These are phyloP conservation scores for Boletus reticuloceps DNA, from an alignment of 768 basidiomycete species.

Conservation along the genomic window DNA sequence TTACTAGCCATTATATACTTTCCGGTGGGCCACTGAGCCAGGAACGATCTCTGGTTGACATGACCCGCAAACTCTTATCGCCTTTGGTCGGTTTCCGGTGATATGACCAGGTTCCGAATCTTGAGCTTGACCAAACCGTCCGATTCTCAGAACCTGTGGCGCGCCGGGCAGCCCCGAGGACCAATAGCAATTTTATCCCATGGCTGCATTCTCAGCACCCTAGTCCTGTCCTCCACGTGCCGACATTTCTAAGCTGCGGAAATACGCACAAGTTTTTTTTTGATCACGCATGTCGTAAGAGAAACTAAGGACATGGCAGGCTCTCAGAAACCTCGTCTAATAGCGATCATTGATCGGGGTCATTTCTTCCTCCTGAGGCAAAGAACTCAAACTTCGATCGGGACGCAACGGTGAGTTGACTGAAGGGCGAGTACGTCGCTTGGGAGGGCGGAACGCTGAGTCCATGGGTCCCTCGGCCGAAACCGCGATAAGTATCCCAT, in stretches of 20 bases:
- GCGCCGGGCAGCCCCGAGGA: background rate
- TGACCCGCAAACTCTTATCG: too few species aligned
- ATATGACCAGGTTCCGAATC: too few species aligned
- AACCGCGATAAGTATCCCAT: background rate
- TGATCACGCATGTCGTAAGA: background rate
- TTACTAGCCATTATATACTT: too few species aligned
- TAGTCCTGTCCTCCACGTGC: background rate
- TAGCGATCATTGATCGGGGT: too few species aligned
- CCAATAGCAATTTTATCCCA: constrained; percentile 15
- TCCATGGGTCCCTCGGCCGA: constrained; percentile 8
- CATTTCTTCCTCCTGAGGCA: too few species aligned
- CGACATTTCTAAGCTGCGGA: background rate
- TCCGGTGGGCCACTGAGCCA: too few species aligned
- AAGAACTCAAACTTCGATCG: background rate
- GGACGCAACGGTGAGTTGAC: background rate
- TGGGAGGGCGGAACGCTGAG: too few species aligned
- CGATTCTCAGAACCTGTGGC: background rate
- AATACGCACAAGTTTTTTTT: background rate
- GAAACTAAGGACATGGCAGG: too few species aligned
- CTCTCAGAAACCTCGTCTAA: too few species aligned
- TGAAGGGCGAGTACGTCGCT: background rate
- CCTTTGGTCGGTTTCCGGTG: too few species aligned
- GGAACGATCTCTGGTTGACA: too few species aligned
- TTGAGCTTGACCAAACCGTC: background rate
- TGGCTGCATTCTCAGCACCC: background rate